phyloP scores from a whole-genome alignment of 306 rosid genomes.

The Betula pendula region DNA sequence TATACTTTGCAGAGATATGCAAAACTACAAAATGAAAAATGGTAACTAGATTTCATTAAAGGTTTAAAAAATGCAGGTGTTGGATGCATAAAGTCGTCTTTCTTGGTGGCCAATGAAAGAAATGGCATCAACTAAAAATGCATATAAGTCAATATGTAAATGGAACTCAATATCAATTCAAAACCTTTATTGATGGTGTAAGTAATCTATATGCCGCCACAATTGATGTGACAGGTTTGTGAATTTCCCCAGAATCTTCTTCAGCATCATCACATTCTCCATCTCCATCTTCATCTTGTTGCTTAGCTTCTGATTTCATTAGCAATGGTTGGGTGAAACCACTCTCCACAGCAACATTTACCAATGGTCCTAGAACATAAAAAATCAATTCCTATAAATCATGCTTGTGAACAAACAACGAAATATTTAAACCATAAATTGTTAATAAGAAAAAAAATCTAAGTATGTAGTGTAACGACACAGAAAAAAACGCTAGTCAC shows the following conservation, averaged over 20 bases:
- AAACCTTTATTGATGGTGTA: constrained; percentile 82
- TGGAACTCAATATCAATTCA: constrained; percentile 9
- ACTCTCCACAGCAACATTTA: constrained; percentile 49
- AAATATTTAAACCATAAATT: not conserved
- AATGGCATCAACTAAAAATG: not conserved
- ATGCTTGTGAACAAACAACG: constrained; percentile 2
- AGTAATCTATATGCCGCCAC: constrained; percentile 70
- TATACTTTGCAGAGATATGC: not conserved
- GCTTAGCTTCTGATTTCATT: constrained; percentile 42
- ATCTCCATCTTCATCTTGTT: constrained; percentile 44
- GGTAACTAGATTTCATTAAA: not conserved
- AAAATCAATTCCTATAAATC: constrained; percentile 8
- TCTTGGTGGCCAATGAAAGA: not conserved
- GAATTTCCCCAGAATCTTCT: constrained; percentile 40
- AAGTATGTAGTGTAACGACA: not conserved
- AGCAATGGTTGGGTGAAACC: constrained; percentile 56
- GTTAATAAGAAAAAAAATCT: not conserved
- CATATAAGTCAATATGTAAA: not conserved
- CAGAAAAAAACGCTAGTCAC: no score
- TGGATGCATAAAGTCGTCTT: not conserved
- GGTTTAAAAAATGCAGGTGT: not conserved
- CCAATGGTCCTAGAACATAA: constrained; percentile 37
- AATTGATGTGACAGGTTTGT: constrained; percentile 69
- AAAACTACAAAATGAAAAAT: not conserved
- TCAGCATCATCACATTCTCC: constrained; percentile 58